Evolutionary conservation across 305 asterid species (phyloP), one percentile per base, ranked within the genome.

Genomic region (Fraxinus paxiana): DNA sequence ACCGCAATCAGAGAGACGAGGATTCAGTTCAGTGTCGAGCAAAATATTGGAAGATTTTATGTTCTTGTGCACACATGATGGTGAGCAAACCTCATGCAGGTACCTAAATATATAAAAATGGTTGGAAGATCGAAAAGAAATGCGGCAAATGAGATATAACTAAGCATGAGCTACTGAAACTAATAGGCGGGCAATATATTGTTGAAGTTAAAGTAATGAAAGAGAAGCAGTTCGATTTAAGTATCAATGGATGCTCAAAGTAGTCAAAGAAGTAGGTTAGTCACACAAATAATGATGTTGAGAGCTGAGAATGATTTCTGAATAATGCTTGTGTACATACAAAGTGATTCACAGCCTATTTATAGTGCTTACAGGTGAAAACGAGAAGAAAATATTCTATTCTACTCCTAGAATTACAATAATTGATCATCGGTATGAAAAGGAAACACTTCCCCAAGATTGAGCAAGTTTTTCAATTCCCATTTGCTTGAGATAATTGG

Each of bases 1-100:
- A 61, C 94, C 92, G 73, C 94, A 89, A 72, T 91, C 94, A 24
- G 90, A 77, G 48, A 91, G 94, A 75, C 51, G 83, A 70, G 94
- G 90, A 81, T 89, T 88, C 72, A 91, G 84, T 79, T 88, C 93
- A 6, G 82, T 34, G 80, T 91, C 87, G 0, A 91, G 94, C 84
- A 91, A 85, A 81, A 91, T 91, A 83, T 89, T 91, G 17, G 92
- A 85, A 18, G 94, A 89, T 80, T 86, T 91, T 73, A 91, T 84
- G 88, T 83, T 84, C 86, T 85, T 83, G 86, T 91, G 94, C 77
- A 89, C 77, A 43, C 81, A 73, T 31, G 92, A 73, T 17, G 94
- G 92, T 33, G 89, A 88, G 82, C 91, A 88, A 59, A 84, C 90
- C 77, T 89, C 93, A 76, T 89, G 94, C 83, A 91, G 84, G 85